Percentiles rank a stretch among this genome's conserved stretches.
Conservation (phyloP, 2,329 filamentous ascomycete species). For the Ophiostoma ips region DNA sequence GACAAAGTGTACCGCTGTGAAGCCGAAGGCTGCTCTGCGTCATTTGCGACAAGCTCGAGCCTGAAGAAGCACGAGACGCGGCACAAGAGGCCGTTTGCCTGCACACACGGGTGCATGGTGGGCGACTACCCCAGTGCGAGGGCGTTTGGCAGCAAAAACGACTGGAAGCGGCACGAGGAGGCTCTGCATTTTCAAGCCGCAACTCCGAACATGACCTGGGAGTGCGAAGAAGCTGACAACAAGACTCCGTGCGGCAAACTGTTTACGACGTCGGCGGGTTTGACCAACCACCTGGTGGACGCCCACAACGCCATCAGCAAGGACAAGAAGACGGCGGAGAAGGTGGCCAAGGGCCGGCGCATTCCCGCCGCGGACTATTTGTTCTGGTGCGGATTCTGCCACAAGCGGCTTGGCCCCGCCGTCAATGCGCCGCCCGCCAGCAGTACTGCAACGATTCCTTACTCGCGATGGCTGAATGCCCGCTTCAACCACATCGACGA, state of each 20-base stretch:
- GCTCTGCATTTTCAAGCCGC: conserved; percentile 47
- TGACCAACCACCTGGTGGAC: neutral
- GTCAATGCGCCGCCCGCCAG: conserved; percentile 32
- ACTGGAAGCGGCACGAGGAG: conserved; percentile 86
- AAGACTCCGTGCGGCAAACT: neutral
- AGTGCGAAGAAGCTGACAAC: conserved; percentile 37
- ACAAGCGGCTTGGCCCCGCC: too few species aligned
- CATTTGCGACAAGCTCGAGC: neutral
- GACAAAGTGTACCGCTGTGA: neutral
- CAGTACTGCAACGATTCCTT: neutral
- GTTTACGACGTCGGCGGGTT: neutral
- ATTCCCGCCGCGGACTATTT: conserved; percentile 48
- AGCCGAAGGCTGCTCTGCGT: neutral
- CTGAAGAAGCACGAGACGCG: conserved; percentile 63
- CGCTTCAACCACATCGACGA: conserved; percentile 46
- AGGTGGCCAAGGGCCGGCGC: conserved; percentile 41
- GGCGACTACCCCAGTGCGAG: conserved; percentile 26
- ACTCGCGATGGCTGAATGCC: conserved; percentile 23
- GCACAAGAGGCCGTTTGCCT: conserved; percentile 72
- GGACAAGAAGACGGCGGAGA: conserved; percentile 23
- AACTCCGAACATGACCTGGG: conserved; percentile 36
- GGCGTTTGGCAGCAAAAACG: conserved; percentile 79
- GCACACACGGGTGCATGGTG: conserved; percentile 37
- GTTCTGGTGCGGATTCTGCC: conserved; percentile 87
- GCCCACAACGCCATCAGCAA: conserved; percentile 31